Percentiles rank a stretch among this genome's conserved stretches.
phyloP scores from a whole-genome alignment of 352 stramenopile genomes.

The Phytophthora aleatoria region DNA sequence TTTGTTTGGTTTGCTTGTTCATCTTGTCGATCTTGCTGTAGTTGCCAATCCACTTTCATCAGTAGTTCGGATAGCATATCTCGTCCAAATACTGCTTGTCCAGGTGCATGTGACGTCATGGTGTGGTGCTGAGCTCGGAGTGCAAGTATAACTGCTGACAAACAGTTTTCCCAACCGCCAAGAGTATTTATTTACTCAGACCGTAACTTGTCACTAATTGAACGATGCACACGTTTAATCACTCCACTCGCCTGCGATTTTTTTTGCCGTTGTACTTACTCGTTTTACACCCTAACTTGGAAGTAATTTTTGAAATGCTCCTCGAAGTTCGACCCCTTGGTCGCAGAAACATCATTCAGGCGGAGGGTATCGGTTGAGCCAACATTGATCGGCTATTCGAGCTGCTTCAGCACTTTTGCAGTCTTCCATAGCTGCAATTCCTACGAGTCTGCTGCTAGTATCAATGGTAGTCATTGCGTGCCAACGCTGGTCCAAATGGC shows the following conservation, averaged over 20 bases:
- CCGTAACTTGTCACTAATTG: neutral
- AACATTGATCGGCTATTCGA: constrained; percentile 3
- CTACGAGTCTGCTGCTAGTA: neutral
- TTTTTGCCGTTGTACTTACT: neutral
- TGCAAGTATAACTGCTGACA: constrained; percentile 5
- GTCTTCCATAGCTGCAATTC: neutral
- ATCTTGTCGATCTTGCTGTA: neutral
- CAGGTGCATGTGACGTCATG: neutral
- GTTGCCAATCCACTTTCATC: neutral
- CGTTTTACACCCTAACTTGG: neutral
- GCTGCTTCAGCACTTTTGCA: constrained; percentile 10
- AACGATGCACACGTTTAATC: neutral
- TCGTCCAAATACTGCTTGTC: constrained; percentile 13
- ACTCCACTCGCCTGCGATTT: neutral
- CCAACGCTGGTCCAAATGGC: neutral
- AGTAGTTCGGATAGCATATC: constrained; percentile 7
- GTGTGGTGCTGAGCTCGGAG: constrained; percentile 3
- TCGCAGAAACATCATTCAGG: constrained; percentile 6
- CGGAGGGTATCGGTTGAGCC: constrained; percentile 12
- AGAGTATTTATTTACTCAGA: neutral
- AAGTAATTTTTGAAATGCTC: neutral
- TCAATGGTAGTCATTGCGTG: constrained; percentile 9
- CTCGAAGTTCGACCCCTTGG: neutral
- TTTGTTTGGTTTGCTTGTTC: neutral
- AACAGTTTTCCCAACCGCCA: constrained; percentile 10